phyloP scores from a whole-genome alignment of 129 eudicot genomes.

The Lonicera japonica region DNA sequence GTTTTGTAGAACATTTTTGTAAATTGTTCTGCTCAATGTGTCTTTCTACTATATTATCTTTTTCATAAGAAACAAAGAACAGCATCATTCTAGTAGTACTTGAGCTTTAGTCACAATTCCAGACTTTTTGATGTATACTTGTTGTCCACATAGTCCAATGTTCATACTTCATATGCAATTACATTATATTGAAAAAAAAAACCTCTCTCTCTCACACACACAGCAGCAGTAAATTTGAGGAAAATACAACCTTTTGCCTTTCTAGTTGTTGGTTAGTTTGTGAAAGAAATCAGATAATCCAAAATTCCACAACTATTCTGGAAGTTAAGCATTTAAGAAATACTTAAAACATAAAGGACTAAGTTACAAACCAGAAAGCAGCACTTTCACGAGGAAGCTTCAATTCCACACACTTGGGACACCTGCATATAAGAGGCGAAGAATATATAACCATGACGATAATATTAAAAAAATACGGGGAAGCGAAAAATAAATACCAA shows the following conservation, averaged over 20 bases:
- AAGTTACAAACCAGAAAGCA: constrained; percentile 77
- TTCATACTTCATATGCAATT: too few relatives aligned
- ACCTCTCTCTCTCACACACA: too few relatives aligned
- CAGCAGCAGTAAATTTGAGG: background rate
- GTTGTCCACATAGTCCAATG: background rate
- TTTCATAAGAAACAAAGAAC: too few relatives aligned
- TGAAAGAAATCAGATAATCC: background rate
- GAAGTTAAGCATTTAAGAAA: background rate
- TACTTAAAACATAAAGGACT: constrained; percentile 3
- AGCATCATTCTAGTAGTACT: background rate
- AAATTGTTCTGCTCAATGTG: background rate
- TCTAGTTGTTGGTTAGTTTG: background rate
- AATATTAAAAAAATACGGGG: background rate
- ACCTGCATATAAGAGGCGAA: constrained; percentile 35
- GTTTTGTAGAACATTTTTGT: background rate
- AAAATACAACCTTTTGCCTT: too few relatives aligned
- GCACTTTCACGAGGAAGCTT: constrained; percentile 92
- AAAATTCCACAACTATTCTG: background rate
- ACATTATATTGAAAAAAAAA: too few relatives aligned
- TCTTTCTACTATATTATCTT: background rate
- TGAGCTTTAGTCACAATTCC: background rate
- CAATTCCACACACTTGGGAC: constrained; percentile 78
- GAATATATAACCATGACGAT: background rate
- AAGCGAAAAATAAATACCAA: background rate
- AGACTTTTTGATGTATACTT: background rate